phyloP scores from a whole-genome alignment of 1,139 yeast species.

The Saccharomyces hybrid region DNA sequence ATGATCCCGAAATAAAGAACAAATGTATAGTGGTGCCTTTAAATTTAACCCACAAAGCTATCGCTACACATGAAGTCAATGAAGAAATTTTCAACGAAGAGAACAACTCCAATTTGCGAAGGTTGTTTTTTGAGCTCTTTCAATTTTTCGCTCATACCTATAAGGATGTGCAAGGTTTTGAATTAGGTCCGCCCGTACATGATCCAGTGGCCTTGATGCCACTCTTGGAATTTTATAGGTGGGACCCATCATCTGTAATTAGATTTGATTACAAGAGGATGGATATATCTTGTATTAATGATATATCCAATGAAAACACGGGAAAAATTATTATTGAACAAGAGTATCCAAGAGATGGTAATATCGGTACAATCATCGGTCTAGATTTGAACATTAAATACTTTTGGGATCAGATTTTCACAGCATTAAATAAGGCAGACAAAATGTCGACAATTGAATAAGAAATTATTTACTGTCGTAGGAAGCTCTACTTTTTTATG shows the following conservation, averaged over 20 bases:
- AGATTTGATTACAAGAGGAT: slow-evolving; percentile 32
- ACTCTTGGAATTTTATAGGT: slow-evolving; percentile 40
- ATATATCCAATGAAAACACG: slow-evolving; percentile 23
- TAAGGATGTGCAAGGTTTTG: slow-evolving; percentile 38
- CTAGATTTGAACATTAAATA: slow-evolving; percentile 37
- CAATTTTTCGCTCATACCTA: slow-evolving; percentile 47
- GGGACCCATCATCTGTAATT: slow-evolving; percentile 26
- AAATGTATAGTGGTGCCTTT: slow-evolving; percentile 56
- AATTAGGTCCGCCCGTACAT: slow-evolving; percentile 68
- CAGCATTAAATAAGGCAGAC: slow-evolving; percentile 35
- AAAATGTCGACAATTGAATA: slow-evolving; percentile 22
- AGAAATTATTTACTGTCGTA: neutral
- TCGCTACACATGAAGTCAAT: slow-evolving; percentile 46
- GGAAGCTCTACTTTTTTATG: neutral
- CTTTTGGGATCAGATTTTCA: slow-evolving; percentile 48
- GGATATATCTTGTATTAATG: slow-evolving; percentile 34
- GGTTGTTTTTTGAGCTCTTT: slow-evolving; percentile 50
- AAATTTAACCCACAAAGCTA: slow-evolving; percentile 62
- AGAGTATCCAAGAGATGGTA: slow-evolving; percentile 28
- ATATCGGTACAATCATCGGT: slow-evolving; percentile 41
- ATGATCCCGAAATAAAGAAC: slow-evolving; percentile 38
- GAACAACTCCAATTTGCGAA: slow-evolving; percentile 39
- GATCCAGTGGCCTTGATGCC: slow-evolving; percentile 70
- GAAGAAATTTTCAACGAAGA: slow-evolving; percentile 27
- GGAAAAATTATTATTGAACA: slow-evolving; percentile 21